phyloP scores from a whole-genome alignment of 2,329 filamentous ascomycete species.

The Chrysoporthe cubensis region DNA sequence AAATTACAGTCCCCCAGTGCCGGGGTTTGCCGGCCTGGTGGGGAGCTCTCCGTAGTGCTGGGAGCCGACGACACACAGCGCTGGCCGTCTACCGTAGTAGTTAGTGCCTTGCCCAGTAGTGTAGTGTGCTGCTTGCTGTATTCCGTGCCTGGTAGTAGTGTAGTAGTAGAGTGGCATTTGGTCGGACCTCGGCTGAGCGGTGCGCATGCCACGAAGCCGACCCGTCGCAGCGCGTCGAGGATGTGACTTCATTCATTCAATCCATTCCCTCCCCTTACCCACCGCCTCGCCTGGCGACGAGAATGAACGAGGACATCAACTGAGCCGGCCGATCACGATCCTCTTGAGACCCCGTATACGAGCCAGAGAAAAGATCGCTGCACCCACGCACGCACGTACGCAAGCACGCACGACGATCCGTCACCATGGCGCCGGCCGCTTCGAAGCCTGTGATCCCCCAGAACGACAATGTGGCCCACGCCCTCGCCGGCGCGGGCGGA shows the following conservation, averaged over 20 bases:
- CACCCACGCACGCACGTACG: not conserved
- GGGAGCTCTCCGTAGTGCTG: too few species aligned
- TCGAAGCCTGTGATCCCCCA: slow-evolving; percentile 73
- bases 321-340: not conserved
- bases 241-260: slow-evolving; percentile 1
- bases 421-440: slow-evolving; percentile 33
- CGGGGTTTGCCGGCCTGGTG: not conserved
- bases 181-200: slow-evolving; percentile 27
- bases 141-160: too few species aligned
- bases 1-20: not conserved
- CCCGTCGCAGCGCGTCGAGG: slow-evolving; percentile 2
- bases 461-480: slow-evolving; percentile 96
- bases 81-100: not conserved
- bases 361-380: not conserved
- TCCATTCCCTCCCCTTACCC: not conserved
- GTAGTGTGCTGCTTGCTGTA: too few species aligned
- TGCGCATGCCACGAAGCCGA: slow-evolving; percentile 4
- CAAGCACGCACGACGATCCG: too few species aligned
- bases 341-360: too few species aligned
- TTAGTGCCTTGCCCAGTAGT: not conserved
- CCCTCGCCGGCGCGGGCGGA: slow-evolving; percentile 88
- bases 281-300: slow-evolving; percentile 2
- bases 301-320: slow-evolving; percentile 28
- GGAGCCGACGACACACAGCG: too few species aligned
- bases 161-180: not conserved